Conservation (phyloP, 2,329 filamentous ascomycete species). For the Arthrobotrys pseudoclavata region DNA sequence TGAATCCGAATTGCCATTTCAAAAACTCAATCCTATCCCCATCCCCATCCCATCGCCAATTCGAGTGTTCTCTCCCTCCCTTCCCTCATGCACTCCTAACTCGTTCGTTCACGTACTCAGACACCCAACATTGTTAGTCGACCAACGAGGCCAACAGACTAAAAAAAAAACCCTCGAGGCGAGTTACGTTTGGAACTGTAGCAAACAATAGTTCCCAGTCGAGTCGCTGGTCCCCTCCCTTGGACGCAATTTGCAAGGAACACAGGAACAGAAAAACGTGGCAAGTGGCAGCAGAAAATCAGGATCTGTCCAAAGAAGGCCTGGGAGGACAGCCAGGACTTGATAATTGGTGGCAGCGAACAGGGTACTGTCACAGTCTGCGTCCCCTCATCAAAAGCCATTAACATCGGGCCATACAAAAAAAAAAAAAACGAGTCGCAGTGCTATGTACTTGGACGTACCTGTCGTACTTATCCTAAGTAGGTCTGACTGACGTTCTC, state of each 20-base stretch:
- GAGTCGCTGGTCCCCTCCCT: neutral
- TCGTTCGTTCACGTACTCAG: neutral
- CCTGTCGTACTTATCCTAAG: conserved; percentile 33
- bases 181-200: conserved; percentile 8
- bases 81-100: neutral
- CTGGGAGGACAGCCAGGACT: conserved; percentile 40
- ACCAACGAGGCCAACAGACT: conserved; percentile 7
- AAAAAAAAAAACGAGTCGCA: conserved; percentile 6
- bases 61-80: too few species aligned
- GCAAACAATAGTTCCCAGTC: conserved; percentile 41
- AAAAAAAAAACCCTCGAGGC: conserved; percentile 2
- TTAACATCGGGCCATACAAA: conserved; percentile 42
- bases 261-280: conserved; percentile 55
- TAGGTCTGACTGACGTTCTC: conserved; percentile 41
- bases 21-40: conserved; percentile 23
- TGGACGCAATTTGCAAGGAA: conserved; percentile 57
- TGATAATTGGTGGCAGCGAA: conserved; percentile 52
- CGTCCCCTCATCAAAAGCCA: conserved; percentile 47
- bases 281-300: conserved; percentile 47
- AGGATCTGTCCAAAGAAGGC: conserved; percentile 53
- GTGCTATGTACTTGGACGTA: conserved; percentile 7
- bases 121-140: conserved; percentile 6
- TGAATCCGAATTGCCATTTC: conserved; percentile 18
- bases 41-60: neutral
- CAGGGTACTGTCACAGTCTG: conserved; percentile 58